phyloP scores from a whole-genome alignment of 1,284 basidiomycete genomes.

The Rhodotorula sp. region DNA sequence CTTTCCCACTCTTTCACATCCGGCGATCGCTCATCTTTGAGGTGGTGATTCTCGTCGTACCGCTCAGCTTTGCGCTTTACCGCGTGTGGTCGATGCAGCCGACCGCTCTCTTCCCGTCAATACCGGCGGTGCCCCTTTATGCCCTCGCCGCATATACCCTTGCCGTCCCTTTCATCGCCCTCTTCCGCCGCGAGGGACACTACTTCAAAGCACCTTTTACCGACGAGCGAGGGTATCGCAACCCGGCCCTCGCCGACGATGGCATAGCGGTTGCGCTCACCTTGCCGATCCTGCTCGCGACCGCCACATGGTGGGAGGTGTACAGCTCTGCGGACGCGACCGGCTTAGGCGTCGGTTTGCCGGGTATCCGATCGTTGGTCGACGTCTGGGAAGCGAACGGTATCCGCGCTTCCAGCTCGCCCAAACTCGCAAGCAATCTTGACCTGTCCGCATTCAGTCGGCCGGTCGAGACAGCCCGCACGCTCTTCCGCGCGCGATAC shows the following conservation, averaged over 20 bases:
- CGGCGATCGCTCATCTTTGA: conserved; percentile 38
- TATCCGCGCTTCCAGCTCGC: conserved; percentile 12
- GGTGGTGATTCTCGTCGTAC: conserved; percentile 36
- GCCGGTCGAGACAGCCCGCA: conserved; percentile 41
- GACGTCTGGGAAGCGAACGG: conserved; percentile 45
- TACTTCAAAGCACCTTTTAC: conserved; percentile 46
- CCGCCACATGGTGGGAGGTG: conserved; percentile 42
- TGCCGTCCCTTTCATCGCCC: conserved; percentile 41
- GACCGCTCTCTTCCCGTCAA: conserved; percentile 21
- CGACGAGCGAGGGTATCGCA: conserved; percentile 46
- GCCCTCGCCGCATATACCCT: conserved; percentile 33
- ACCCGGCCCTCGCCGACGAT: conserved; percentile 41
- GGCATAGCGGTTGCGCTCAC: conserved; percentile 42
- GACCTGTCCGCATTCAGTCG: conserved; percentile 37
- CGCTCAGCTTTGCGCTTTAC: conserved; percentile 36
- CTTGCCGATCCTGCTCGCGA: conserved; percentile 43
- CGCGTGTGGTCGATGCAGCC: conserved; percentile 34
- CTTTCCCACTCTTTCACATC: conserved; percentile 39
- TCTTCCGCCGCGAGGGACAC: conserved; percentile 36
- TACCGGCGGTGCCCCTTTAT: conserved; percentile 31
- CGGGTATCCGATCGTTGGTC: conserved; percentile 36
- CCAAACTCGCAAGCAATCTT: conserved; percentile 7
- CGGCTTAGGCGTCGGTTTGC: conserved; percentile 22
- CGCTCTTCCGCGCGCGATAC: conserved; percentile 45
- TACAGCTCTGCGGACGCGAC: conserved; percentile 18